Percentiles rank a stretch among this genome's conserved stretches.
These are phyloP conservation scores for Sporothrix dimorphospora DNA, from an alignment of 2,329 filamentous ascomycete species.

Conservation along the genomic window DNA sequence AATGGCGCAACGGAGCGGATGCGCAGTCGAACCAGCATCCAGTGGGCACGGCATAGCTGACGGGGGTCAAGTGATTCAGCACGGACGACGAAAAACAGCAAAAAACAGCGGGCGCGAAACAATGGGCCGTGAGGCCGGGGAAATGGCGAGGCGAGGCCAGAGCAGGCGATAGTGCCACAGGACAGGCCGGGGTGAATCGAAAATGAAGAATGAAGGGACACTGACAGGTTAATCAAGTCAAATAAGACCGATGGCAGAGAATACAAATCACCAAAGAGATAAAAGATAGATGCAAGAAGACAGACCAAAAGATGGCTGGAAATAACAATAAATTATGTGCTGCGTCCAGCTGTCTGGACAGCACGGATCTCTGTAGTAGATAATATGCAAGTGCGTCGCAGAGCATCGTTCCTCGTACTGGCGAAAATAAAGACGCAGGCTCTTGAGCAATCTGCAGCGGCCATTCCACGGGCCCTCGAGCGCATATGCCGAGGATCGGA, in stretches of 20 bases:
- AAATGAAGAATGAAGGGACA: neutral
- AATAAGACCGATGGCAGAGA: no score
- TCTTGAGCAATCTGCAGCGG: no score
- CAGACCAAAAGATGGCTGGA: neutral
- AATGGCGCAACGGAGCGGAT: constrained; percentile 6
- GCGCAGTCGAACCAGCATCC: neutral
- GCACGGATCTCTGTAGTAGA: neutral
- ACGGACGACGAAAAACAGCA: constrained; percentile 12
- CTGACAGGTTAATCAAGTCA: no score
- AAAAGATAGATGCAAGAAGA: neutral
- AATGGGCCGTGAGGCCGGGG: neutral
- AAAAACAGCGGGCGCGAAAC: neutral
- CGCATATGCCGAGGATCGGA: neutral
- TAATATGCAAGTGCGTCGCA: no score
- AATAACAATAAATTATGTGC: neutral
- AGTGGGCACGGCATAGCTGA: constrained; percentile 15
- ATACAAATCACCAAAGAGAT: no score
- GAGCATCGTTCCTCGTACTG: neutral
- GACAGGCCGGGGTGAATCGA: no score
- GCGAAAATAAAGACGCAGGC: neutral
- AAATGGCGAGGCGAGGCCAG: neutral
- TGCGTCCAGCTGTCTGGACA: neutral
- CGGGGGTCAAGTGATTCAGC: constrained; percentile 13
- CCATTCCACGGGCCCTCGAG: neutral
- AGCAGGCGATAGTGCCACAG: no score